Base-by-base conservation (phyloP, 768 basidiomycete species). In the Boletus eberwhitei region DNA sequence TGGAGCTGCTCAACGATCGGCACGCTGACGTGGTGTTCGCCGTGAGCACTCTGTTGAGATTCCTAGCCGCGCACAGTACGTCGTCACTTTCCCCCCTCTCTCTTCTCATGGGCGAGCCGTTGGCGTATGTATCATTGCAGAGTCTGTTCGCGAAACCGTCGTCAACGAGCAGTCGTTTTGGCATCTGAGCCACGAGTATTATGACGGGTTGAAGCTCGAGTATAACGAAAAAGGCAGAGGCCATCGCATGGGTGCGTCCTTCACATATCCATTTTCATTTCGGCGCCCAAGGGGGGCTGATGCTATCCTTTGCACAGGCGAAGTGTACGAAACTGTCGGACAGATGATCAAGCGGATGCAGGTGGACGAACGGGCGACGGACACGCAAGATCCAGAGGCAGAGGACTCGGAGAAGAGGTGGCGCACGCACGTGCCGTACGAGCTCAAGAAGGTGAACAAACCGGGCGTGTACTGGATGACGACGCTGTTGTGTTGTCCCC, bases 311-410 rank as follows among this genome's bases (percentile, higher is more conserved):
- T 22, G 17, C 19, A n/a, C 52, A 67, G 66, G 43, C 1, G 66
- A 67, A 46, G 66, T 68, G 13, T 66, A 62, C 37, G 52, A 59
- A 24, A 56, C 60, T 1, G 55, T 68, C 16, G 55, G 64, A 12
- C 45, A 32, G 17, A 53, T 68, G 67, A 64, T 68, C 42, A 59
- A 50, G 47, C 9, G 46, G 16, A 59, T 64, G 57, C 62, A 69
- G 32, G 53, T 42, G 26, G 39, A 37, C 0, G 58, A 61, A 5
- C 29, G 29, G 24, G 16, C 9, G 53, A 48, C 24, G 49, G 7
- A 17, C 12, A 2, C 4, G 31, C 17, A 51, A 41, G 43, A 44
- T 19, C 38, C 21, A n/a, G 6, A 9, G 21, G n/a, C 4, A 14
- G 49, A 46, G 13, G 51, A 24, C 24, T 24, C 4, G 24, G 24